phyloP scores from a whole-genome alignment of 805 yeast species.

The Wickerhamomyces bisporus region DNA sequence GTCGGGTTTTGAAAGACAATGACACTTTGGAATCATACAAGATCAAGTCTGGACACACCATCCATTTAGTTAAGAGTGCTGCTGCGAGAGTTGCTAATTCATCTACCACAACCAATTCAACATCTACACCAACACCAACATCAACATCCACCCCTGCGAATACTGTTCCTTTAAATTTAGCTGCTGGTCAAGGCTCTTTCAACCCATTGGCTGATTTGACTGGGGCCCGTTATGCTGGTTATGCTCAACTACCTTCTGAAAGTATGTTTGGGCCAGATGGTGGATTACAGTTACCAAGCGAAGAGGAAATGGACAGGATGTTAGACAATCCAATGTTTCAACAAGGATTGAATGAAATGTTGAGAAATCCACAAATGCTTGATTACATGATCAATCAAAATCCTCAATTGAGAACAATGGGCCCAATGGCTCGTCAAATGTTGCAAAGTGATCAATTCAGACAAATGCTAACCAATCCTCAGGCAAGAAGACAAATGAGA shows the following conservation, averaged over 20 bases:
- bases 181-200: conserved; percentile 85
- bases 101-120: conserved; percentile 16
- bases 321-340: conserved; percentile 78
- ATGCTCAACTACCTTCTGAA: conserved; percentile 79
- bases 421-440: conserved; percentile 84
- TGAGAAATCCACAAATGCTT: conserved; percentile 83
- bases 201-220: conserved; percentile 91
- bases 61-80: conserved; percentile 86
- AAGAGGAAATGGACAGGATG: conserved; percentile 69
- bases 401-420: conserved; percentile 81
- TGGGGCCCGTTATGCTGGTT: conserved; percentile 95
- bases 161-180: conserved; percentile 65
- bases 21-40: conserved; percentile 74
- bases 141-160: conserved; percentile 27
- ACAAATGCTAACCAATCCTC: conserved; percentile 78
- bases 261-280: conserved; percentile 94
- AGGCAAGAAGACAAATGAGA: conserved; percentile 78
- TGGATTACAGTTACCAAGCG: conserved; percentile 68
- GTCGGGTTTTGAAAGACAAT: conserved; percentile 83
- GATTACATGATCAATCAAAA: conserved; percentile 76
- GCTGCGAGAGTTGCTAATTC: conserved; percentile 33
- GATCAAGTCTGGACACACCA: conserved; percentile 78
- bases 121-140: conserved; percentile 36
- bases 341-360: conserved; percentile 76
- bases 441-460: conserved; percentile 80